Conservation (phyloP, 2,329 filamentous ascomycete species). For the Pseudovirgaria hyperparasitica region DNA sequence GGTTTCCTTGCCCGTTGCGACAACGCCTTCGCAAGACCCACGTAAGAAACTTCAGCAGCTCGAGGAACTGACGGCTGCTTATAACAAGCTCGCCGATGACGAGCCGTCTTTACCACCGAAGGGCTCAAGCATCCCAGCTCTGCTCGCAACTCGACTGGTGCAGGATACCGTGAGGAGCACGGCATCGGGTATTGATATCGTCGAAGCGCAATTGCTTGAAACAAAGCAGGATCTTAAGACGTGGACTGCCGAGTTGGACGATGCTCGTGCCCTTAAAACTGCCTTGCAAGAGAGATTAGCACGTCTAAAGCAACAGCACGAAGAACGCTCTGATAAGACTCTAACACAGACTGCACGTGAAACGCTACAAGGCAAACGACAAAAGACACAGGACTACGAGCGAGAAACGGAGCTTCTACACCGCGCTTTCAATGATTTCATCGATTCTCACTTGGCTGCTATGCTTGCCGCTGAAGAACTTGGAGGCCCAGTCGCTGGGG, state of each 20-base stretch:
- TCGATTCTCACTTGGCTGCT: conserved; percentile 54
- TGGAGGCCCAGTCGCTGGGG: conserved; percentile 70
- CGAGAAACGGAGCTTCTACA: conserved; percentile 48
- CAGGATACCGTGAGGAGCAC: conserved; percentile 53
- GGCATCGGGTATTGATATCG: conserved; percentile 41
- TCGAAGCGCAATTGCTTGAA: conserved; percentile 25
- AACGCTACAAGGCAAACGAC: conserved; percentile 46
- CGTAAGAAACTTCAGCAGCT: conserved; percentile 31
- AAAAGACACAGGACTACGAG: conserved; percentile 48
- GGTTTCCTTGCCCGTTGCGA: conserved; percentile 12
- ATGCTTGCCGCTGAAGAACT: conserved; percentile 76
- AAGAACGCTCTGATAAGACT: conserved; percentile 44
- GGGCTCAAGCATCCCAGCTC: conserved; percentile 55
- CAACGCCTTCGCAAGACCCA: conserved; percentile 20
- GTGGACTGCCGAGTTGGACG: conserved; percentile 34
- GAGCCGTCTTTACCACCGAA: conserved; percentile 54
- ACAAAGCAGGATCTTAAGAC: conserved; percentile 27
- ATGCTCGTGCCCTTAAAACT: conserved; percentile 32
- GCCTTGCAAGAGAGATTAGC: conserved; percentile 46
- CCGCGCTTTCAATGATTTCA: conserved; percentile 54
- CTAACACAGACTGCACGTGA: conserved; percentile 51
- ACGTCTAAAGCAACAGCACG: conserved; percentile 44
- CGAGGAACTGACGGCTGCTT: conserved; percentile 47
- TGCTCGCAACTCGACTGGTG: conserved; percentile 58
- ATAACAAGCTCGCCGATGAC: conserved; percentile 47